Conservation (phyloP, 495 filamentous ascomycete genomes). For the Haplographium delicatum region DNA sequence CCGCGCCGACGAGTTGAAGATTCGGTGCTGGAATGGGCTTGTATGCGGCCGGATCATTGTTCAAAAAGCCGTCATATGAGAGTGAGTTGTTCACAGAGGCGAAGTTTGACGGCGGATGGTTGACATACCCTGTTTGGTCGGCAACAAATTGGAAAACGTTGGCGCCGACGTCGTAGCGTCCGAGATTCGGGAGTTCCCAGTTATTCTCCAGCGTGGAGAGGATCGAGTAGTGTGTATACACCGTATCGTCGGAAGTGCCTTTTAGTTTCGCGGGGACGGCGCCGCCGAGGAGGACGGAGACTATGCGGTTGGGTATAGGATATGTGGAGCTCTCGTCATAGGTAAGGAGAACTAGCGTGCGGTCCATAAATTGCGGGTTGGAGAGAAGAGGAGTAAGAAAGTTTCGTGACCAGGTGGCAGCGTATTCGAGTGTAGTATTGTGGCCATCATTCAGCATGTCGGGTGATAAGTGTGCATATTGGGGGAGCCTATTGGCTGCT, state of each 20-base stretch:
- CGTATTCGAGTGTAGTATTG: conserved; percentile 56
- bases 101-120: conserved; percentile 50
- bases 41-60: conserved; percentile 28
- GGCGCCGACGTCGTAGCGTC: conserved; percentile 67
- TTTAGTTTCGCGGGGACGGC: conserved; percentile 52
- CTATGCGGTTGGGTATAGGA: conserved; percentile 50
- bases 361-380: conserved; percentile 53
- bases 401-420: conserved; percentile 50
- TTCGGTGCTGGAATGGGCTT: conserved; percentile 39
- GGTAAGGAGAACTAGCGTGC: conserved; percentile 62
- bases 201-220: conserved; percentile 60
- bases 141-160: conserved; percentile 62
- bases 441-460: conserved; percentile 72
- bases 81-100: conserved; percentile 57
- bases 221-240: conserved; percentile 69
- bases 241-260: conserved; percentile 57
- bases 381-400: conserved; percentile 55
- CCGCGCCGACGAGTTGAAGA: conserved; percentile 36
- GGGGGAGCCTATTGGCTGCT: conserved; percentile 51
- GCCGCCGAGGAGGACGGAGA: conserved; percentile 57
- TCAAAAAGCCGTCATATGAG: conserved; percentile 55
- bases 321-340: conserved; percentile 63
- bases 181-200: conserved; percentile 62
- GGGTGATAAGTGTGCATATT: conserved; percentile 63
- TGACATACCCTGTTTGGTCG: conserved; percentile 50